Evolutionary conservation across 2,329 filamentous ascomycete species (phyloP), one percentile per base, ranked within the genome.

Genomic region (Ascochyta rabiei): DNA sequence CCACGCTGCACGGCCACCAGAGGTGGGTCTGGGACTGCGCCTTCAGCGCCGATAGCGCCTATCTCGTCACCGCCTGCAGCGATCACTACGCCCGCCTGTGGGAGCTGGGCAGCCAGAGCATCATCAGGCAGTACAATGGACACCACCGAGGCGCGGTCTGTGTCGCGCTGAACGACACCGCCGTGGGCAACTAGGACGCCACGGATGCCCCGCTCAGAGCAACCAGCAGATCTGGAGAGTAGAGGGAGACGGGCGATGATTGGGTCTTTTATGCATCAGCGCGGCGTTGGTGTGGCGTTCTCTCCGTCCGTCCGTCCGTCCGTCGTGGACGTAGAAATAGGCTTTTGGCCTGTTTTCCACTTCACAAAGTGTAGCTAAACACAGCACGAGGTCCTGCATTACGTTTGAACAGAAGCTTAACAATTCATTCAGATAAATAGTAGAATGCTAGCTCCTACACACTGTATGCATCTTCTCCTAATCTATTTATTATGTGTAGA

Each of bases 21-120:
- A 87, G 93, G 48, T 97, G 93, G 93, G 93, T 97, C 1, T 97
- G 93, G 93, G 93, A 97, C 75, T 97, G 93, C 69, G 93, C 93
- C 0, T 97, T 97, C 77, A 93, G 89, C 58, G 93, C 93, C 23
- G 93, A 97, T 73, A 93, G 89, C 30, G 93, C 93, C 0, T 97
- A 97, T 70, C 81, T 97, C 6, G 93, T 97, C 12, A 97, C 93
- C 0, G 92, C 93, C 5, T 96, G 91, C 73, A 93, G 89, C 37
- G 93, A 97, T 72, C 93, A 97, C 74, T 97, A 96, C 72, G 93
- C 93, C 2, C 84, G 93, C 16, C 79, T 97, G 52, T 97, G 93
- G 93, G 93, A 97, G 79, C 80, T 97, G 60, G 81, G 83, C 60
- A 92, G 88, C 63, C 91, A 96, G 75, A 88, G 88, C 68, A 93